Evolutionary conservation across 2,329 filamentous ascomycete genomes (phyloP).

Genomic region (Aspergillus tubingensis): DNA sequence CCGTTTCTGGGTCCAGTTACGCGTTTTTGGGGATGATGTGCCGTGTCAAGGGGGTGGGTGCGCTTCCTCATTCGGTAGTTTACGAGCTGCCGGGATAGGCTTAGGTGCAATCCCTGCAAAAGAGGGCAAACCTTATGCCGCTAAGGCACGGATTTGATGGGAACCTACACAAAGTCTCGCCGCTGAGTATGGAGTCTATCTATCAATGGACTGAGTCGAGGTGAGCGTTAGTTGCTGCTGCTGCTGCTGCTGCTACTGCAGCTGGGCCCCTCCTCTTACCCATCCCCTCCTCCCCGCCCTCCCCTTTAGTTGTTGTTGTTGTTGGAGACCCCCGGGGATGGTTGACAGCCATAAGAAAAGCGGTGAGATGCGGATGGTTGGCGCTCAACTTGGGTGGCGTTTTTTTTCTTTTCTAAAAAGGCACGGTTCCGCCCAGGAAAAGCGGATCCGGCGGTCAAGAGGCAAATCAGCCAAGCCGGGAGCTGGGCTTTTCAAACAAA

Average conservation of each 20-base stretch:
- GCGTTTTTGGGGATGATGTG: slow-evolving; percentile 29
- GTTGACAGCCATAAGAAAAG: slow-evolving; percentile 23
- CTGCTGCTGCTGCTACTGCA: no score
- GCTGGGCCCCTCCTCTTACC: no score
- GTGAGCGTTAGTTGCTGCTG: no score
- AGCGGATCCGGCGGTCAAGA: slow-evolving; percentile 12
- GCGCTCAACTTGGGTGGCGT: not conserved
- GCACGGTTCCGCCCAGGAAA: slow-evolving; percentile 6
- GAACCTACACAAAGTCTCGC: not conserved
- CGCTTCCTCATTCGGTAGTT: slow-evolving; percentile 17
- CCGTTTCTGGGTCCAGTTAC: slow-evolving; percentile 18
- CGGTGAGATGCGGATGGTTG: slow-evolving; percentile 21
- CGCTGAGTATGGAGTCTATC: not conserved
- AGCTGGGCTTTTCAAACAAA: not conserved
- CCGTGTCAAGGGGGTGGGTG: slow-evolving; percentile 19
- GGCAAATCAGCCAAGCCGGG: slow-evolving; percentile 7
- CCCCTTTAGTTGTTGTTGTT: not conserved
- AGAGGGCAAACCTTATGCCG: slow-evolving; percentile 14
- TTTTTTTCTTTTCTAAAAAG: not conserved
- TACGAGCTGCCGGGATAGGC: slow-evolving; percentile 22
- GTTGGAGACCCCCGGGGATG: not conserved
- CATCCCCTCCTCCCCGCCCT: not conserved
- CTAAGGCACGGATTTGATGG: slow-evolving; percentile 10
- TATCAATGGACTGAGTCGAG: no score
- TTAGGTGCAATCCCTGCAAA: slow-evolving; percentile 19